Base-by-base conservation (phyloP, 306 rosid genomes). In the Senna siamea region DNA sequence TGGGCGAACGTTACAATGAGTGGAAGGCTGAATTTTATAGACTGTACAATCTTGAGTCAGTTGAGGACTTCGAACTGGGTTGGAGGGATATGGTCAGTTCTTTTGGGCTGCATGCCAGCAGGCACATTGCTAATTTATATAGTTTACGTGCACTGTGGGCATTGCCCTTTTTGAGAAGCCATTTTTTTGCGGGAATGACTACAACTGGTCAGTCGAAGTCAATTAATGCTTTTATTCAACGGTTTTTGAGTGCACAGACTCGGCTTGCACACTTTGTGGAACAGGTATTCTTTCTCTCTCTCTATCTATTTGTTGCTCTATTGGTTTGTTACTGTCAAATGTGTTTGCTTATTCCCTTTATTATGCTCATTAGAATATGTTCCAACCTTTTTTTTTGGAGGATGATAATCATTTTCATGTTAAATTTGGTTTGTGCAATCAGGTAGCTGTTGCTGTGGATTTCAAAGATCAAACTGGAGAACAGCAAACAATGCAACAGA, bases 401-500 rank as follows among this genome's bases (percentile, higher is more conserved):
- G 47, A 52, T 57, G 60, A 50, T 43, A 23, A 19, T 11, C 53
- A 26, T 56, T 35, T 44, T 71, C 20, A 35, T 75, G 15, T 50
- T 79, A 58, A 73, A 56, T 66, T 75, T 26, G 70, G 52, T 63
- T 72, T 85, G 75, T 77, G 41, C 74, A 50, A 72, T 75, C 91
- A 93, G 97, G 94, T 88, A 63, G 98, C 96, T 58, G 96, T 87
- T 80, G 96, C 93, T 61, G 91, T 93, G 60, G 98, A 93, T 89
- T 93, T 91, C 65, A 93, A 85, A 86, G 98, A 93, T 82, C 98
- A 93, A 82, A 89, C 97, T 47, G 98, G 97, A 73, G 98, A 93
- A 76, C 96, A 93, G 72, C 96, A 93, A 86, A 91, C 93, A 76
- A 93, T 93, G 98, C 98, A 93, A 82, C 98, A 93, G 83, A 93